Percentiles rank a stretch among this genome's conserved stretches.
Evolutionary conservation across 2,329 filamentous ascomycete genomes (phyloP).

Genomic region (Neobulgaria alba): DNA sequence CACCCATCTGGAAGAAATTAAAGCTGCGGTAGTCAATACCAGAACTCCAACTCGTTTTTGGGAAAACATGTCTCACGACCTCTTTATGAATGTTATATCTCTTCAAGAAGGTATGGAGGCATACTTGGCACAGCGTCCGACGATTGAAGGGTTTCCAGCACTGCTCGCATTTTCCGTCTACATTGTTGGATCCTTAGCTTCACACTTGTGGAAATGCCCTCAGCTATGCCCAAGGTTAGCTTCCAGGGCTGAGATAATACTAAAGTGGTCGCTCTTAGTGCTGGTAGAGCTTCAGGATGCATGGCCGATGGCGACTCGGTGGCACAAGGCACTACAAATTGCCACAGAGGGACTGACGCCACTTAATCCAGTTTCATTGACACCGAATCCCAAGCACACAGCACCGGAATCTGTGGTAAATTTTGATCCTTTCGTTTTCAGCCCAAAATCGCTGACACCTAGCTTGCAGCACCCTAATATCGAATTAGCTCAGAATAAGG

Average conservation of each 20-base stretch:
- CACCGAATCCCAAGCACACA: background rate
- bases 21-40: background rate
- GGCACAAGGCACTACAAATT: background rate
- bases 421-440: too few relatives aligned
- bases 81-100: background rate
- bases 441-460: too few relatives aligned
- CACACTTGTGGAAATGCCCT: background rate
- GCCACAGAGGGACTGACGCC: background rate
- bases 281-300: background rate
- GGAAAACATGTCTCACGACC: background rate
- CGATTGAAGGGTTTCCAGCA: background rate
- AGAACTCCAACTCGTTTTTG: background rate
- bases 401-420: background rate
- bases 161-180: background rate
- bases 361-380: background rate
- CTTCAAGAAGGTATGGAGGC: background rate
- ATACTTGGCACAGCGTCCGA: background rate
- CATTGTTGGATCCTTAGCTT: background rate
- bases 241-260: background rate
- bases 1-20: background rate
- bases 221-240: background rate
- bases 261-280: background rate
- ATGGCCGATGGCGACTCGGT: background rate
- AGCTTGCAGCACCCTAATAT: too few relatives aligned
- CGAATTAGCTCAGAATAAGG: too few relatives aligned